phyloP scores from a whole-genome alignment of 2,329 filamentous ascomycete species.

The Aureobasidium namibiae region DNA sequence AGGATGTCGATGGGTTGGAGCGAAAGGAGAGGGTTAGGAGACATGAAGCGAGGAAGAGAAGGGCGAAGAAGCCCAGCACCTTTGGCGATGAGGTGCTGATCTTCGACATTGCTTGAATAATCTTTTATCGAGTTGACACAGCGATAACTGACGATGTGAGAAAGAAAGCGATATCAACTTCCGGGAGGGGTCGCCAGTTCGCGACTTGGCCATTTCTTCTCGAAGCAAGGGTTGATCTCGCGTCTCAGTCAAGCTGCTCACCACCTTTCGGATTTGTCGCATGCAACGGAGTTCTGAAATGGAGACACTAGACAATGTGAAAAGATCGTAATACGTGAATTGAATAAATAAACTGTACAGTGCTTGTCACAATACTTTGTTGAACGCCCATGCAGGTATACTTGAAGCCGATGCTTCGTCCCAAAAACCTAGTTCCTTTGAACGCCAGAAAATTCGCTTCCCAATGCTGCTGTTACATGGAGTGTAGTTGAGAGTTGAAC shows the following conservation, averaged over 20 bases:
- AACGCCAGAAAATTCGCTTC: neutral
- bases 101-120: constrained; percentile 5
- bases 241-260: neutral
- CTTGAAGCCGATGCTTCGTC: neutral
- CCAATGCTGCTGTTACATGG: constrained; percentile 6
- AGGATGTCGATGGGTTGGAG: constrained; percentile 8
- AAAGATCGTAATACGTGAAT: constrained; percentile 3
- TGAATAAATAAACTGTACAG: neutral
- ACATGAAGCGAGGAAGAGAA: constrained; percentile 27
- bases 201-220: neutral
- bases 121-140: neutral
- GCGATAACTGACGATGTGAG: neutral
- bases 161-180: neutral
- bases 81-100: constrained; percentile 18
- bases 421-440: neutral
- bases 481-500: neutral
- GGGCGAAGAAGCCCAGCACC: constrained; percentile 24
- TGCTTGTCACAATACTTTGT: neutral
- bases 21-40: constrained; percentile 25
- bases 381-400: neutral
- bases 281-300: neutral
- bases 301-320: neutral
- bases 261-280: neutral
- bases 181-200: neutral
- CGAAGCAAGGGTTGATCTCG: neutral